Evolutionary conservation across 2,329 filamentous ascomycete genomes (phyloP).

Genomic region (Fusarium denticulatum): DNA sequence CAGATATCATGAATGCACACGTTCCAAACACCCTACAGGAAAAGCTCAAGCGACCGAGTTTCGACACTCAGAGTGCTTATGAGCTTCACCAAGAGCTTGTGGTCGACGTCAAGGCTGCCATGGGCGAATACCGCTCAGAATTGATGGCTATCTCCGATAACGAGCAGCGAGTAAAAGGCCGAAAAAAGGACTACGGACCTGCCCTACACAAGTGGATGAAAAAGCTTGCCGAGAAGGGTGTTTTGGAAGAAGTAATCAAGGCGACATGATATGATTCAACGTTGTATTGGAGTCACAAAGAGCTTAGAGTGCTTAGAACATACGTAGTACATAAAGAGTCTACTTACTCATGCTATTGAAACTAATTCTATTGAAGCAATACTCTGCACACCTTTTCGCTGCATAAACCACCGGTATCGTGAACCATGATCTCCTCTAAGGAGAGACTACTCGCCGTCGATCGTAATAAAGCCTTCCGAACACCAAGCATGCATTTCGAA

Average conservation of each 20-base stretch:
- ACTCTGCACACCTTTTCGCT: background rate
- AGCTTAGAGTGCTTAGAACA: background rate
- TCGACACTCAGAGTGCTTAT: constrained; percentile 43
- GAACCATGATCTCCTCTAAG: background rate
- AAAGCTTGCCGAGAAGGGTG: constrained; percentile 73
- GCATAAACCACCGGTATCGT: constrained; percentile 1
- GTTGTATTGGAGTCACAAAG: background rate
- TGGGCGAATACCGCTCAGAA: constrained; percentile 61
- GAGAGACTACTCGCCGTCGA: background rate
- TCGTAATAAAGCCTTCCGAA: background rate
- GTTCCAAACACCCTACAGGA: constrained; percentile 28
- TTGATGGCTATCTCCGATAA: constrained; percentile 57
- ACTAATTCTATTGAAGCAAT: constrained; percentile 5
- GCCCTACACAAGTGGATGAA: constrained; percentile 76
- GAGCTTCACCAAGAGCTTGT: constrained; percentile 52
- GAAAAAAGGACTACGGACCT: constrained; percentile 74
- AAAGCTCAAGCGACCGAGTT: constrained; percentile 13
- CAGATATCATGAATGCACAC: constrained; percentile 38
- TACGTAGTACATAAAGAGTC: background rate
- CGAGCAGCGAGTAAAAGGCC: constrained; percentile 61
- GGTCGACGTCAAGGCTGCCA: constrained; percentile 53
- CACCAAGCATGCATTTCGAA: constrained; percentile 7
- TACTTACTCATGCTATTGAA: constrained; percentile 2
- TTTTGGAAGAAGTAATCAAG: constrained; percentile 59
- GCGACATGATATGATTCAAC: constrained; percentile 21